Evolutionary conservation across 73 alveolate genomes (phyloP), one percentile per base, ranked within the genome.

Genomic region (Urostyla sp.): DNA sequence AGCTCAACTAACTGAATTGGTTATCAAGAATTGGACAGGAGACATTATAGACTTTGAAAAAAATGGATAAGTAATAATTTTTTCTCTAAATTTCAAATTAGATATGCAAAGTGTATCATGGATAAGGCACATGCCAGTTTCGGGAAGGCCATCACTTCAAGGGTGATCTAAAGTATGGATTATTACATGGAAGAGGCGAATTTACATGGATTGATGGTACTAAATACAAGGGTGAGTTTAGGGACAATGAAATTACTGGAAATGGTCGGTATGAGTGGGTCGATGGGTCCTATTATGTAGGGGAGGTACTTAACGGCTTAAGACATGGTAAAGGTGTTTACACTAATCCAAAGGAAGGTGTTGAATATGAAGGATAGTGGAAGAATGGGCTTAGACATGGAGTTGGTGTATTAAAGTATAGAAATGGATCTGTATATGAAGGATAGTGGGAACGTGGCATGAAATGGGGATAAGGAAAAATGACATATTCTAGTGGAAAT

Each of bases 391-490:
- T 79, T 13, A 93, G 96, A 67, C 95, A 96, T 51, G 99, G 99
- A 43, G 79, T 76, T 34, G 99, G 99, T 27, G 78, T 74, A 18
- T 84, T 91, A 51, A 79, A 48, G 28, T 94, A 89, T 91, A 89
- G 88, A 75, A 89, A 95, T 37, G 98, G 98, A 27, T 85, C 94
- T 35, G 77, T 79, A 37, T 96, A 92, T 87, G 98, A 94, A 85
- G 99, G 99, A 44, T 83, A 92, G 46, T 96, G 92, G 82, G 90
- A 83, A 72, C 59, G 91, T 38, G 99, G 98, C 28, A 86, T 82
- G 75, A 94, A 92, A 52, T 85, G 92, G 75, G 99, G 99, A 24
- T 79, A 92, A 59, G 99, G 99, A 4, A 92, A 91, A 61, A 90
- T 94, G 91, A 90, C 94, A 20, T 96, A 96, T 88, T 94, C 95